Conservation (phyloP, 108 stramenopile species). For the Cyclostephanos tholiformis region DNA sequence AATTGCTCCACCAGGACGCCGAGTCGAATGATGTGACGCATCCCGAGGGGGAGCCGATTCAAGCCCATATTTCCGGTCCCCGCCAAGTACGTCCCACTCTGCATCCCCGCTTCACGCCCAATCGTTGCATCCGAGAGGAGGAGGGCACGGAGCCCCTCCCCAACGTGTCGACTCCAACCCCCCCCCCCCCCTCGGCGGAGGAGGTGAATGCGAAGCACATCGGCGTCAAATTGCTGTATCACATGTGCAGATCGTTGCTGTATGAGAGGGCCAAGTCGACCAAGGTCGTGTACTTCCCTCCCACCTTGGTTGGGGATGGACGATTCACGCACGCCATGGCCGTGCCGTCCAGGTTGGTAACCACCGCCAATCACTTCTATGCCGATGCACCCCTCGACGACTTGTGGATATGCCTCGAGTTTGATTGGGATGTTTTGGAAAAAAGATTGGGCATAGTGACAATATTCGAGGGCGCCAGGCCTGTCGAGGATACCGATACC, state of each 20-base stretch:
- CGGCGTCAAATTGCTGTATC: conserved; percentile 56
- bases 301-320: conserved; percentile 82
- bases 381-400: conserved; percentile 31
- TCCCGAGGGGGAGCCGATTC: conserved; percentile 71
- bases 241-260: conserved; percentile 74
- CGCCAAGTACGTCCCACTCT: conserved; percentile 77
- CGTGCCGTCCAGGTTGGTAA: conserved; percentile 61
- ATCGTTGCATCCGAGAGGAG: conserved; percentile 72
- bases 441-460: conserved; percentile 68
- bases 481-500: conserved; percentile 64
- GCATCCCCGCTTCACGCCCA: conserved; percentile 79
- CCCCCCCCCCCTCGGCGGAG: neutral
- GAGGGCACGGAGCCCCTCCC: conserved; percentile 40
- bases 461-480: conserved; percentile 65
- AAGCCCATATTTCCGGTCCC: conserved; percentile 64
- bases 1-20: conserved; percentile 39
- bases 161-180: conserved; percentile 27
- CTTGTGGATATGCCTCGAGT: conserved; percentile 86
- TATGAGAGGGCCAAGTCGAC: conserved; percentile 66
- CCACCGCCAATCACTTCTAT: conserved; percentile 88
- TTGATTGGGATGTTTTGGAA: conserved; percentile 51
- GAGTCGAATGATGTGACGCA: conserved; percentile 2
- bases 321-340: conserved; percentile 84
- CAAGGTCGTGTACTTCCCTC: conserved; percentile 77
- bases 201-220: conserved; percentile 23